Evolutionary conservation across 495 filamentous ascomycete species (phyloP).

Genomic region (Bathelium albidoporum): DNA sequence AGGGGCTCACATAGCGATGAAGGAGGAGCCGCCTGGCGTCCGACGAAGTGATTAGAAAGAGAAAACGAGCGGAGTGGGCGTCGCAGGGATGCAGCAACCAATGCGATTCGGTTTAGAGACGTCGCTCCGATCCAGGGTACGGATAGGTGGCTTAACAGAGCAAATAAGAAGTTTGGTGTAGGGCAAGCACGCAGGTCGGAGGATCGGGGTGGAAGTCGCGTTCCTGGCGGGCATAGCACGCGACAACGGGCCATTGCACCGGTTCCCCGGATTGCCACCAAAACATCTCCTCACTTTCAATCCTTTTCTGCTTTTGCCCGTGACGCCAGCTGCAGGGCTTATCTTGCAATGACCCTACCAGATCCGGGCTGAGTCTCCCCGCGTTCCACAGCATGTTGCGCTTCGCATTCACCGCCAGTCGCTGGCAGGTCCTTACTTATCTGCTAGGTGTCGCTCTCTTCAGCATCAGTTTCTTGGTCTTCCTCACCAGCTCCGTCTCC

Average conservation of each 20-base stretch:
- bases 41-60: background rate
- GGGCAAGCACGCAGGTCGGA: no score
- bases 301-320: background rate
- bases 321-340: background rate
- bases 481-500: constrained; percentile 85
- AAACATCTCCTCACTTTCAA: background rate
- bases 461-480: constrained; percentile 94
- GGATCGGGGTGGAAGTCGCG: background rate
- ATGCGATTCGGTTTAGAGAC: no score
- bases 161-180: no score
- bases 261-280: background rate
- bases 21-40: background rate
- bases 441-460: constrained; percentile 84
- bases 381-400: background rate
- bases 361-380: background rate
- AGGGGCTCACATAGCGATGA: background rate
- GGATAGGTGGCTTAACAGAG: no score
- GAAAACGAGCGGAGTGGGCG: background rate
- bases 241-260: background rate
- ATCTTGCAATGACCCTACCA: background rate
- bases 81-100: background rate
- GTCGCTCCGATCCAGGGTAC: no score
- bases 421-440: constrained; percentile 71
- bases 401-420: constrained; percentile 46
- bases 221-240: background rate